Evolutionary conservation across 495 filamentous ascomycete species (phyloP).

Genomic region (Tuber borchii): DNA sequence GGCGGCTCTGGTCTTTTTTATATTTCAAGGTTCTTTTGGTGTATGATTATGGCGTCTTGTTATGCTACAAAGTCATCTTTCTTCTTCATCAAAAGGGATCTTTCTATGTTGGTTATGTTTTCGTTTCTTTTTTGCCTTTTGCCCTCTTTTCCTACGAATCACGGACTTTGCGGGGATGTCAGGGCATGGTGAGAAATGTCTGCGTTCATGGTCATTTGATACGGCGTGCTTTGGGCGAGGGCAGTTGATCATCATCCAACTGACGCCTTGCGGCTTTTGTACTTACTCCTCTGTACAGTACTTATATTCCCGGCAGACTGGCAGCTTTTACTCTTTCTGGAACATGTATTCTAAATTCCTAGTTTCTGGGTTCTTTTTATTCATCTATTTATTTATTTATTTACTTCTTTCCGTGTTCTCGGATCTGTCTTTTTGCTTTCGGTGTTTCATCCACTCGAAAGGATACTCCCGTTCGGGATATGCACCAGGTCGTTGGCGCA

Average conservation of each 20-base stretch:
- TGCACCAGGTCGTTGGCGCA: neutral
- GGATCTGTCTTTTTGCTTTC: neutral
- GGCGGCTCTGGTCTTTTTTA: conserved; percentile 7
- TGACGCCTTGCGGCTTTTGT: neutral
- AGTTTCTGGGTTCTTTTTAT: neutral
- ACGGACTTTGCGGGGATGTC: neutral
- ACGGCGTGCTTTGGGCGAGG: neutral
- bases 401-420: neutral
- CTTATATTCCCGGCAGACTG: neutral
- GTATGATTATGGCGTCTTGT: conserved; percentile 38
- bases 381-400: neutral
- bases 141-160: neutral
- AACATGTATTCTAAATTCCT: conserved; percentile 2
- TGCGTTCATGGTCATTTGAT: neutral
- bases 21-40: conserved; percentile 13
- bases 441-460: neutral
- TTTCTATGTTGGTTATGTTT: conserved; percentile 4
- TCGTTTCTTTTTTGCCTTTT: neutral
- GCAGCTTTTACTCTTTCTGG: neutral
- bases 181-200: neutral
- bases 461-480: neutral
- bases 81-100: conserved; percentile 19
- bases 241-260: neutral
- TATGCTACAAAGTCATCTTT: conserved; percentile 31
- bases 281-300: conserved; percentile 1